These are phyloP conservation scores for Phytophthora pisi DNA, from an alignment of 352 stramenopile genomes.

Conservation along the genomic window DNA sequence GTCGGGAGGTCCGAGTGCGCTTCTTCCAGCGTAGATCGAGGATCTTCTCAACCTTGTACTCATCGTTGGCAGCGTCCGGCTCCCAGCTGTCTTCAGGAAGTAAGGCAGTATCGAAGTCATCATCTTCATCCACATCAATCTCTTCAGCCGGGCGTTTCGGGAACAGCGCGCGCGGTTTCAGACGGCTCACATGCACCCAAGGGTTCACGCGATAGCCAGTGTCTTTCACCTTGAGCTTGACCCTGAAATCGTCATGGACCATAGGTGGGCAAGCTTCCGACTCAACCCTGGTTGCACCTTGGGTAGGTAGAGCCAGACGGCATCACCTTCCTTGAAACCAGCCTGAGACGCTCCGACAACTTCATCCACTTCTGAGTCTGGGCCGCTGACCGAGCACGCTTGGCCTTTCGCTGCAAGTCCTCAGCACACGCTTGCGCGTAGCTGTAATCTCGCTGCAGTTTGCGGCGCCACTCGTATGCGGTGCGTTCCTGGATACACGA, in stretches of 20 bases:
- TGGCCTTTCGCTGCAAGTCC: constrained; percentile 13
- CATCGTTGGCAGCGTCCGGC: not conserved
- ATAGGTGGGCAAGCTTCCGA: constrained; percentile 12
- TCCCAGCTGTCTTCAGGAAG: constrained; percentile 13
- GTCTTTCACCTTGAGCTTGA: constrained; percentile 5
- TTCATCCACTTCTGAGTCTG: constrained; percentile 13
- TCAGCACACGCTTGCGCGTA: constrained; percentile 3
- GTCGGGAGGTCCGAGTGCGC: not conserved
- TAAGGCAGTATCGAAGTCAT: constrained; percentile 4
- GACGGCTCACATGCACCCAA: constrained; percentile 11
- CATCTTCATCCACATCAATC: constrained; percentile 4
- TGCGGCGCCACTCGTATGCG: constrained; percentile 8
- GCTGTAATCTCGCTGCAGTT: constrained; percentile 13
- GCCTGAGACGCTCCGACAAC: constrained; percentile 9
- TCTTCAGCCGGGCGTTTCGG: not conserved
- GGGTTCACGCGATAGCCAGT: constrained; percentile 15
- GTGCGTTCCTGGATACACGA: not conserved
- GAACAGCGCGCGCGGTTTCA: constrained; percentile 6
- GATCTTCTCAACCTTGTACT: constrained; percentile 11
- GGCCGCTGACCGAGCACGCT: not conserved
- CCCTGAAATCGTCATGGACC: constrained; percentile 10
- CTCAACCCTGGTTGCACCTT: constrained; percentile 4
- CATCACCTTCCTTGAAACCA: constrained; percentile 1
- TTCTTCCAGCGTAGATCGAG: constrained; percentile 9
- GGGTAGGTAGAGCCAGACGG: constrained; percentile 9